Conservation (phyloP, 2,329 filamentous ascomycete genomes). For the Sarocladiaceae sp. region DNA sequence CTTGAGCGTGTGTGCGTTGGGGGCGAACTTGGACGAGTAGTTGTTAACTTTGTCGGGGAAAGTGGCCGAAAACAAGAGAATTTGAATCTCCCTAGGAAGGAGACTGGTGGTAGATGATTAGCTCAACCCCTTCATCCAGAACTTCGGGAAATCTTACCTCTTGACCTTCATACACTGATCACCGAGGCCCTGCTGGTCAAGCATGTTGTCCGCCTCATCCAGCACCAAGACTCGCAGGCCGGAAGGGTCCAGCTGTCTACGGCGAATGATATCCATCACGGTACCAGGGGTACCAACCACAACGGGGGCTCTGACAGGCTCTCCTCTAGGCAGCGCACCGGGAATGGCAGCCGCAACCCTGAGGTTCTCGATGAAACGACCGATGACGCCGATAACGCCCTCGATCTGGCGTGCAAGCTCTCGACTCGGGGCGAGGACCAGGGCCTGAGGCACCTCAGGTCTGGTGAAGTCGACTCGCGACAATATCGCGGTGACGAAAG, state of each 20-base stretch:
- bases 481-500: conserved; percentile 88
- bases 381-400: conserved; percentile 76
- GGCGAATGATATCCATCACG: conserved; percentile 78
- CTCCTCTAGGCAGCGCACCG: conserved; percentile 61
- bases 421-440: conserved; percentile 85
- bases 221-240: conserved; percentile 78
- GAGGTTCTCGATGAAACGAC: conserved; percentile 72
- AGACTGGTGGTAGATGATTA: conserved; percentile 40
- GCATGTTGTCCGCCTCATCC: conserved; percentile 98
- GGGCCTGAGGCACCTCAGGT: conserved; percentile 68
- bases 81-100: conserved; percentile 70
- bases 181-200: conserved; percentile 89
- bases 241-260: conserved; percentile 64
- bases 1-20: conserved; percentile 78
- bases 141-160: conserved; percentile 49
- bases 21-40: conserved; percentile 80
- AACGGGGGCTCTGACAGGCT: conserved; percentile 66
- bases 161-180: conserved; percentile 93
- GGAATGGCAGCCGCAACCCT: conserved; percentile 78
- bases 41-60: conserved; percentile 78
- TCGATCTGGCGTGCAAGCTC: conserved; percentile 94
- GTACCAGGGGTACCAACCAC: conserved; percentile 93
- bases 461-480: conserved; percentile 72
- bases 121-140: not conserved
- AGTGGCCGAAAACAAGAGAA: conserved; percentile 92